Conservation (phyloP, 1,284 basidiomycete genomes). For the Cutaneotrichosporon daszewskae region DNA sequence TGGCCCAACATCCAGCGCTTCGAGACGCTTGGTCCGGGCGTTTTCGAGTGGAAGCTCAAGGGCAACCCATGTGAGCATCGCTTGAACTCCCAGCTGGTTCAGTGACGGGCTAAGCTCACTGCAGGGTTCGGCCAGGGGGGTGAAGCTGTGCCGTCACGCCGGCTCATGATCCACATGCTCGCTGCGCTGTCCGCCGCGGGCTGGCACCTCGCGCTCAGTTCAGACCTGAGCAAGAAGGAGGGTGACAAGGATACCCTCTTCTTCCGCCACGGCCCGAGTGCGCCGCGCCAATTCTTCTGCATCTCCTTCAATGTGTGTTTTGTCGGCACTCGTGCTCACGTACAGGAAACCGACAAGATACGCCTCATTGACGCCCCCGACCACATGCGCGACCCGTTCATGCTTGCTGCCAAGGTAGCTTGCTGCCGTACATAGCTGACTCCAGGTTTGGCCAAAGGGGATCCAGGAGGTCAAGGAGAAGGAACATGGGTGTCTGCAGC, state of each 20-base stretch:
- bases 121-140: slow-evolving; percentile 31
- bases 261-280: slow-evolving; percentile 29
- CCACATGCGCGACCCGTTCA: slow-evolving; percentile 23
- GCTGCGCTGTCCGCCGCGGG: slow-evolving; percentile 22
- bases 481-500: slow-evolving; percentile 29
- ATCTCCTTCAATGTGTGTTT: slow-evolving; percentile 34
- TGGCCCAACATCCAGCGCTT: slow-evolving; percentile 29
- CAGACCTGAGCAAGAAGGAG: slow-evolving; percentile 14
- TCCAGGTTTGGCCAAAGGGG: slow-evolving; percentile 28
- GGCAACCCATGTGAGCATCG: slow-evolving; percentile 38
- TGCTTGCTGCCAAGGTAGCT: slow-evolving; percentile 29
- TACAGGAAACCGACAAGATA: slow-evolving; percentile 29
- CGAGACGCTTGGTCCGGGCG: slow-evolving; percentile 7
- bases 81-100: not conserved
- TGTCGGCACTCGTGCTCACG: not conserved
- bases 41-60: slow-evolving; percentile 34
- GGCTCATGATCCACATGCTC: slow-evolving; percentile 34
- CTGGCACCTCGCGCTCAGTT: slow-evolving; percentile 30
- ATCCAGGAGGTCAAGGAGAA: slow-evolving; percentile 34
- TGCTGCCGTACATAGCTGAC: not conserved
- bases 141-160: slow-evolving; percentile 32
- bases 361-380: slow-evolving; percentile 40
- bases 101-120: not conserved
- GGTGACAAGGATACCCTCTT: slow-evolving; percentile 38
- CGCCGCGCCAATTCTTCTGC: slow-evolving; percentile 30